phyloP scores from a whole-genome alignment of 257 asterid genomes.

The Rubia yunnanensis region DNA sequence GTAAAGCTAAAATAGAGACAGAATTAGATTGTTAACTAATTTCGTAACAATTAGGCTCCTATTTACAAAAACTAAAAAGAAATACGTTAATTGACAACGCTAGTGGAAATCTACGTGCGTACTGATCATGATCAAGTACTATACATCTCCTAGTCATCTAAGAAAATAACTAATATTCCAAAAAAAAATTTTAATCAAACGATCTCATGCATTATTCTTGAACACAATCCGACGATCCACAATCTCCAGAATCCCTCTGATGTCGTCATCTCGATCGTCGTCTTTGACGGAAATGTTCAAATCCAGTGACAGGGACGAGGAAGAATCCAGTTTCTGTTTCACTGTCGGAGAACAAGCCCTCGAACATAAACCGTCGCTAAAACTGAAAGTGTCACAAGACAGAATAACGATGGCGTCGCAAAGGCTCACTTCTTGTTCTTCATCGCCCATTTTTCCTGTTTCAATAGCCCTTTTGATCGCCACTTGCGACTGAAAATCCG shows the following conservation, averaged over 20 bases:
- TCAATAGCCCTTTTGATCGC: slow-evolving; percentile 48
- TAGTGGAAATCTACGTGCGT: neutral
- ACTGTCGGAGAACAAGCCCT: slow-evolving; percentile 38
- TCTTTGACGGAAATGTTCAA: slow-evolving; percentile 44
- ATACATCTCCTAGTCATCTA: neutral
- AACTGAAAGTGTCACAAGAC: slow-evolving; percentile 39
- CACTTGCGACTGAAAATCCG: slow-evolving; percentile 35
- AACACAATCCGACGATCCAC: slow-evolving; percentile 57
- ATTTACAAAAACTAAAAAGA: slow-evolving; percentile 6
- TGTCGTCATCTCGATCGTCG: slow-evolving; percentile 28
- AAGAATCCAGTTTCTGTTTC: slow-evolving; percentile 20
- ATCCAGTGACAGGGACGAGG: slow-evolving; percentile 35
- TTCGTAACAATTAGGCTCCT: neutral
- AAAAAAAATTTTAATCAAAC: neutral
- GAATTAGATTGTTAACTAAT: neutral
- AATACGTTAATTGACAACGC: neutral
- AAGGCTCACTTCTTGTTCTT: slow-evolving; percentile 49
- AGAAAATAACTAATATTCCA: neutral
- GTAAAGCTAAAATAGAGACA: neutral
- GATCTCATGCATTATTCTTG: slow-evolving; percentile 13
- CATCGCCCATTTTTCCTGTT: slow-evolving; percentile 33
- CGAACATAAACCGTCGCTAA: slow-evolving; percentile 18
- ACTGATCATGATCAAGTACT: neutral
- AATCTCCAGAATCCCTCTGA: slow-evolving; percentile 44
- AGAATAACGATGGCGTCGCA: slow-evolving; percentile 62